Evolutionary conservation across 2,329 filamentous ascomycete genomes (phyloP).

Genomic region (Verticillium dahliae): DNA sequence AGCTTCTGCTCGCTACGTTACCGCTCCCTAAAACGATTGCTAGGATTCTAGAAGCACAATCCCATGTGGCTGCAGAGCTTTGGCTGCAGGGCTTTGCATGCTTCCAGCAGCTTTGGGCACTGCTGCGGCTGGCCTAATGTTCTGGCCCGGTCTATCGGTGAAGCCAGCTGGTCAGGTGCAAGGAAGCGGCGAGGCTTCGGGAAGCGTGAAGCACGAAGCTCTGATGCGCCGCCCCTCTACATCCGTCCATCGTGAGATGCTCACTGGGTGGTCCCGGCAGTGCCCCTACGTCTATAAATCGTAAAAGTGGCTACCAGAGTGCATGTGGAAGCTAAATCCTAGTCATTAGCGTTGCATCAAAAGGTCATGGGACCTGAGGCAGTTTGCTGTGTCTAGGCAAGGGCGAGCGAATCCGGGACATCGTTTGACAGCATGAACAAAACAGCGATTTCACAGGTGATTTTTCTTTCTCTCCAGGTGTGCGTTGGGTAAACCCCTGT

Average conservation of each 20-base stretch:
- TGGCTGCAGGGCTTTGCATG: background rate
- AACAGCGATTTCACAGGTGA: slow-evolving; percentile 1
- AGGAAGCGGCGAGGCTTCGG: background rate
- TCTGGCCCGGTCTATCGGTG: background rate
- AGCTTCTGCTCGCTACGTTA: background rate
- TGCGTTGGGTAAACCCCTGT: background rate
- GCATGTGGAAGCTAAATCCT: slow-evolving; percentile 12
- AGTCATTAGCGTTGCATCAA: slow-evolving; percentile 11
- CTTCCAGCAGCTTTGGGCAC: background rate
- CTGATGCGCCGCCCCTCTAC: background rate
- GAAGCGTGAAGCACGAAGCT: background rate
- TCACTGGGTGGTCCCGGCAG: background rate
- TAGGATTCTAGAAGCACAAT: background rate
- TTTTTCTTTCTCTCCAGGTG: background rate
- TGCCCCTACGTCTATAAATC: background rate
- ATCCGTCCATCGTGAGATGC: background rate
- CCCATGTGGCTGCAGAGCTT: background rate
- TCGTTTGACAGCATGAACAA: background rate
- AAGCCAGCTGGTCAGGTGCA: background rate
- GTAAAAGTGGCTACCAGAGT: slow-evolving; percentile 3
- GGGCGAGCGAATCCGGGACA: slow-evolving; percentile 8
- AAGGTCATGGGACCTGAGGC: slow-evolving; percentile 12
- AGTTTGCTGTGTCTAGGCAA: slow-evolving; percentile 12
- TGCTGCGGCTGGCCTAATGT: background rate
- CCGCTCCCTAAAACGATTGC: background rate